These are phyloP conservation scores for Backusella psychrophila DNA, from an alignment of 192 early-diverging fungal genomes.

Conservation along the genomic window DNA sequence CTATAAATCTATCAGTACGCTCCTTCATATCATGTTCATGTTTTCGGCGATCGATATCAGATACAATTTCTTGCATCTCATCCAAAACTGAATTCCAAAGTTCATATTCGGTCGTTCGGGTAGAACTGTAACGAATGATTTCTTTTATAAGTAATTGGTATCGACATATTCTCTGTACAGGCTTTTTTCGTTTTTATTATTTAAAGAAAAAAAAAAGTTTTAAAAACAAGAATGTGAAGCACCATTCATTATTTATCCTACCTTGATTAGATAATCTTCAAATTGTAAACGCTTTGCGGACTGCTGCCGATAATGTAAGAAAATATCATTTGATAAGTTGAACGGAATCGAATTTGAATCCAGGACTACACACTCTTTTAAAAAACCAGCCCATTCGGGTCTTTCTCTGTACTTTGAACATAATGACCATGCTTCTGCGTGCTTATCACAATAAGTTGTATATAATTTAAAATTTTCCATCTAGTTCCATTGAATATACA, in stretches of 20 bases:
- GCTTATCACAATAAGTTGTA: constrained; percentile 18
- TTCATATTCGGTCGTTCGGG: constrained; percentile 34
- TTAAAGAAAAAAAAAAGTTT: neutral
- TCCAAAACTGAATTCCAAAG: constrained; percentile 26
- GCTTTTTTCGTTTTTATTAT: constrained; percentile 37
- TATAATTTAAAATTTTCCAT: constrained; percentile 18
- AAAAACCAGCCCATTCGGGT: constrained; percentile 27
- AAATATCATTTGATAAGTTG: neutral
- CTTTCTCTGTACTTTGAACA: constrained; percentile 21
- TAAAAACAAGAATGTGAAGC: neutral
- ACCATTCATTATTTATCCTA: neutral
- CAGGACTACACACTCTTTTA: constrained; percentile 15
- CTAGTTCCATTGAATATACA: neutral
- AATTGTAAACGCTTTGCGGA: constrained; percentile 24
- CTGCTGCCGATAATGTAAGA: neutral
- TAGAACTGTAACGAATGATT: constrained; percentile 50
- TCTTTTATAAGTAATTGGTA: constrained; percentile 81
- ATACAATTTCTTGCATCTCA: constrained; percentile 37
- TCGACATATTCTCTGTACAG: constrained; percentile 88
- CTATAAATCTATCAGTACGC: constrained; percentile 28
- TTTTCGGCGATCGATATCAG: constrained; percentile 38
- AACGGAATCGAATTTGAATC: constrained; percentile 4
- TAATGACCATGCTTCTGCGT: constrained; percentile 21
- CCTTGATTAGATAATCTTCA: constrained; percentile 38
- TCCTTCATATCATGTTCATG: constrained; percentile 22